Evolutionary conservation across 352 stramenopile species (phyloP).

Genomic region (Phytopythium delawarense): DNA sequence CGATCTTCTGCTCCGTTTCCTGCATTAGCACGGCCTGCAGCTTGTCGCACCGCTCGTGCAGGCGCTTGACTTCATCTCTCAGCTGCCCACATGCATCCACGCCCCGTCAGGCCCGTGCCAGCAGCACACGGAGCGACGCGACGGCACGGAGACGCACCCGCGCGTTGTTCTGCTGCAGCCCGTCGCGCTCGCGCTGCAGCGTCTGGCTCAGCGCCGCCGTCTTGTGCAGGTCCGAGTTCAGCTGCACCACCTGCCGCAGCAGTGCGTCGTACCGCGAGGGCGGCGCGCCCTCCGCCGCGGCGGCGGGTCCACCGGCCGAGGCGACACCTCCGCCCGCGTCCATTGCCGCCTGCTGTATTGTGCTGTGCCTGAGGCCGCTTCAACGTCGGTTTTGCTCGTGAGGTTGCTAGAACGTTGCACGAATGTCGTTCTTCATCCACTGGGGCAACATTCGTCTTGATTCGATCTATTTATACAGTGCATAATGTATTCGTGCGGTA

Average conservation of each 20-base stretch:
- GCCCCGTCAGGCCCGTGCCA: neutral
- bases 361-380: neutral
- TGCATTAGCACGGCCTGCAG: conserved; percentile 75
- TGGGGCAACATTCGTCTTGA: too few relatives aligned
- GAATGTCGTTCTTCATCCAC: too few relatives aligned
- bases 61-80: conserved; percentile 52
- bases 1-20: conserved; percentile 81
- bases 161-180: conserved; percentile 49
- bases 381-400: conserved; percentile 2
- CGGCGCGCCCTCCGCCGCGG: conserved; percentile 1
- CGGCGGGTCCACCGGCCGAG: conserved; percentile 8
- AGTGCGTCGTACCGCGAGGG: conserved; percentile 65
- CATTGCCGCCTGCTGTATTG: neutral
- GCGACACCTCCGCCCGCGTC: neutral
- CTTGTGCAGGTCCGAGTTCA: conserved; percentile 83
- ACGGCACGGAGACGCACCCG: conserved; percentile 25
- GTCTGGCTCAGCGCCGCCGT: conserved; percentile 75
- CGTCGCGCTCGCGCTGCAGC: conserved; percentile 73
- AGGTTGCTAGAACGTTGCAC: too few relatives aligned
- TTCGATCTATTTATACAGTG: neutral
- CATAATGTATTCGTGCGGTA: too few relatives aligned
- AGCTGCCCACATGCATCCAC: conserved; percentile 24
- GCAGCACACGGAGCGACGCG: neutral
- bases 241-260: conserved; percentile 78
- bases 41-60: conserved; percentile 79